Evolutionary conservation across 345 rosid genomes (phyloP).

Genomic region (Brassica rapa): DNA sequence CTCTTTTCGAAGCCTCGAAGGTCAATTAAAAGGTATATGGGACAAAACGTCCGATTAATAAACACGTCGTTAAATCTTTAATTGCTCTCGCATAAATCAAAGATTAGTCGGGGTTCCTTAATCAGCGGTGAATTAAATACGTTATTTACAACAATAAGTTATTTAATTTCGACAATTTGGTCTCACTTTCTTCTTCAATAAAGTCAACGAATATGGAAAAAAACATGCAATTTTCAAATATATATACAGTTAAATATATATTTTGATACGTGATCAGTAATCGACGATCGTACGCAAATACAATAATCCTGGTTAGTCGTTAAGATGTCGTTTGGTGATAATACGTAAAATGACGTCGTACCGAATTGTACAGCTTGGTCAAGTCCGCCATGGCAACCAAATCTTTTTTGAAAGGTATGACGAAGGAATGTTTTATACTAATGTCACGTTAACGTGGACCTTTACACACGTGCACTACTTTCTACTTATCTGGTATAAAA

Average conservation of each 20-base stretch:
- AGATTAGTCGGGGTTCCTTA: slow-evolving; percentile 30
- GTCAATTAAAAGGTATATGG: background rate
- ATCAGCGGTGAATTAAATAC: slow-evolving; percentile 14
- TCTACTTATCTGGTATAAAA: background rate
- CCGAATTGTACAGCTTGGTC: slow-evolving; percentile 18
- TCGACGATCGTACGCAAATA: background rate
- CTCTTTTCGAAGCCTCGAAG: slow-evolving; percentile 30
- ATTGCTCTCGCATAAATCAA: slow-evolving; percentile 8
- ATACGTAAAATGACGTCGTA: slow-evolving; percentile 31
- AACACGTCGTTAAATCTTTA: slow-evolving; percentile 26
- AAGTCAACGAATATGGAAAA: slow-evolving; percentile 17
- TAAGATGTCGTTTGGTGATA: slow-evolving; percentile 18
- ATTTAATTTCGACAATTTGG: background rate
- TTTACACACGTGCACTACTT: slow-evolving; percentile 15
- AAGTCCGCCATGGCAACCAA: slow-evolving; percentile 22
- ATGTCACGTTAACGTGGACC: slow-evolving; percentile 31
- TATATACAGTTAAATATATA: background rate
- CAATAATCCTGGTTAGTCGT: slow-evolving; percentile 6
- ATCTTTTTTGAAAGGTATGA: background rate
- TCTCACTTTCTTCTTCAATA: background rate
- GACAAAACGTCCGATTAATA: background rate
- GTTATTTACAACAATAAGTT: background rate
- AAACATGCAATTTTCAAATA: background rate
- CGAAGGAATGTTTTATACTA: background rate
- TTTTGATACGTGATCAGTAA: background rate